phyloP scores from a whole-genome alignment of 75 land plant species.

The Pinus tabuliformis region DNA sequence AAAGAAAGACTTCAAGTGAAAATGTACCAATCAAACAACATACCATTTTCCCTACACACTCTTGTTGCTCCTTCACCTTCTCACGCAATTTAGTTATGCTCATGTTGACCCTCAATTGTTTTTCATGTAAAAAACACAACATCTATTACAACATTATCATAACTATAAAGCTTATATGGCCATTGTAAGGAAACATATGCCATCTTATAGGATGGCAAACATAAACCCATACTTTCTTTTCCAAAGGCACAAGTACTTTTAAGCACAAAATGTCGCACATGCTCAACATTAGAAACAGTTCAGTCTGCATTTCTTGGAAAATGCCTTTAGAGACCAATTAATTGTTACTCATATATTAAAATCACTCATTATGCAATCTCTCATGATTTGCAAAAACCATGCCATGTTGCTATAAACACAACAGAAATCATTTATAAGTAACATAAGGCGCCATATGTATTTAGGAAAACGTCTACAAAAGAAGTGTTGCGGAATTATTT shows the following conservation, averaged over 20 bases:
- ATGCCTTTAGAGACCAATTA: neutral
- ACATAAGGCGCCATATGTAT: neutral
- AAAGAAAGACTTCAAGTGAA: neutral
- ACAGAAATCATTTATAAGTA: neutral
- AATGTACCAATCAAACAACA: neutral
- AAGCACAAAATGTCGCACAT: neutral
- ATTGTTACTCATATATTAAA: neutral
- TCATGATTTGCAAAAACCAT: neutral
- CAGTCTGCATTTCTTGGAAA: neutral
- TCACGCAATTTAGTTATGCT: conserved; percentile 76
- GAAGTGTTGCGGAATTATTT: neutral
- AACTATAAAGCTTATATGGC: no score
- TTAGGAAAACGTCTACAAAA: neutral
- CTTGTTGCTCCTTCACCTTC: conserved; percentile 91
- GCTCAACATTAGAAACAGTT: neutral
- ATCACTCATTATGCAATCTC: neutral
- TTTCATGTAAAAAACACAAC: conserved; percentile 33
- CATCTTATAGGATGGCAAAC: neutral
- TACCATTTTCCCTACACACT: conserved; percentile 59
- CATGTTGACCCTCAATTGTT: conserved; percentile 80
- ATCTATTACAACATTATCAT: no score
- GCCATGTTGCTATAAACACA: neutral
- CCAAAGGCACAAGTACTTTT: neutral
- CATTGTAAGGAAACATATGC: no score
- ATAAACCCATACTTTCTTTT: no score